These are phyloP conservation scores for Lachancea quebecensis DNA, from an alignment of 805 yeast genomes.

Conservation along the genomic window DNA sequence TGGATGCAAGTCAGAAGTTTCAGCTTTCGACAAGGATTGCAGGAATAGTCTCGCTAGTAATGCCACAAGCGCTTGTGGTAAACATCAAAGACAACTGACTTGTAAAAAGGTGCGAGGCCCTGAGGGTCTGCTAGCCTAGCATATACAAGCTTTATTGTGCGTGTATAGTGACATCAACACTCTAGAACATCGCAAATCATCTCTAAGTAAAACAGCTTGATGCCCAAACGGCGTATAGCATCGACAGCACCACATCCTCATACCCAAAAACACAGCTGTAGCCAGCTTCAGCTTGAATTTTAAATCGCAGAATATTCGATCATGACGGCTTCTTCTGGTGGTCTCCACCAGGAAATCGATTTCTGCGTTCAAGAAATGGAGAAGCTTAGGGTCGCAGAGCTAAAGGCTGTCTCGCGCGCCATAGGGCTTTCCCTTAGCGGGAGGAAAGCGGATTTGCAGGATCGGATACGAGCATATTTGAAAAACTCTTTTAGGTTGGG, in stretches of 20 bases:
- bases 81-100: too few relatives aligned
- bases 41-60: too few relatives aligned
- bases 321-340: slow-evolving; percentile 15
- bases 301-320: not conserved
- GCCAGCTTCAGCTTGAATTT: not conserved
- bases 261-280: too few relatives aligned
- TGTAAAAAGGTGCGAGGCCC: too few relatives aligned
- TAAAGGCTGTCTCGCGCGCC: slow-evolving; percentile 47
- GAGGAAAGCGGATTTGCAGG: slow-evolving; percentile 52
- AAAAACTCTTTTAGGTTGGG: slow-evolving; percentile 36
- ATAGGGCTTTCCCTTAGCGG: slow-evolving; percentile 48
- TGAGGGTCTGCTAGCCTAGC: not conserved
- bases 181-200: not conserved
- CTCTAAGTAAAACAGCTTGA: too few relatives aligned
- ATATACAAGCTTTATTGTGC: not conserved
- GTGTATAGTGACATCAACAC: not conserved
- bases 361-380: slow-evolving; percentile 30
- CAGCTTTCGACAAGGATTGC: too few relatives aligned
- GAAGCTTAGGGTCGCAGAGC: slow-evolving; percentile 42
- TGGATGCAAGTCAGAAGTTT: too few relatives aligned
- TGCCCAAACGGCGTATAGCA: too few relatives aligned
- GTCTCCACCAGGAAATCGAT: slow-evolving; percentile 25
- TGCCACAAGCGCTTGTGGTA: too few relatives aligned
- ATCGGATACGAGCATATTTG: slow-evolving; percentile 44
- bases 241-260: too few relatives aligned